A percentile compares a stretch with the other conserved stretches of the same genome.
Evolutionary conservation across 257 asterid species (phyloP).

Genomic region (Pogostemon cablin): DNA sequence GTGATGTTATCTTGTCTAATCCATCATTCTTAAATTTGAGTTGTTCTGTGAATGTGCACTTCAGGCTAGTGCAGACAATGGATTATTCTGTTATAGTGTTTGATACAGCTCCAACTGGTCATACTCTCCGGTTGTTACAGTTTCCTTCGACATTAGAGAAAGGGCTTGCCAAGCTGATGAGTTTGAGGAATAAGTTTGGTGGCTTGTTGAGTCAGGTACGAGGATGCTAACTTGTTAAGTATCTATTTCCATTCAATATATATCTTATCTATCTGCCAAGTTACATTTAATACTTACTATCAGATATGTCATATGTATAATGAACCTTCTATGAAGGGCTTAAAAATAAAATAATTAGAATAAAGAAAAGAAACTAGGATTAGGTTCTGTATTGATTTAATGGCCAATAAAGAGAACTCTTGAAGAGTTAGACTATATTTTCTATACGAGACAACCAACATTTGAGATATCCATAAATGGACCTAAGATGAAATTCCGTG

Average conservation of each 20-base stretch:
- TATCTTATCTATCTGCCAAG: not conserved
- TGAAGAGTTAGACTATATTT: conserved; percentile 15
- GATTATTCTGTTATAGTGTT: conserved; percentile 95
- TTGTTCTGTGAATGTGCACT: conserved; percentile 24
- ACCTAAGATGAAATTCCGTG: conserved; percentile 5
- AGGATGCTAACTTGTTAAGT: conserved; percentile 10
- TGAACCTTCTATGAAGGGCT: not conserved
- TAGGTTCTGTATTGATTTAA: conserved; percentile 7
- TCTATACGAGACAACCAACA: not conserved
- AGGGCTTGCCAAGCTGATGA: conserved; percentile 89
- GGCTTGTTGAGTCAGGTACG: conserved; percentile 88
- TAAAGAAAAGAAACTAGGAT: not conserved
- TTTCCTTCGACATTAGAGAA: conserved; percentile 94
- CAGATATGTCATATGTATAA: not conserved
- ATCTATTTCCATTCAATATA: conserved; percentile 7
- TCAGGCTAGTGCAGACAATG: conserved; percentile 97
- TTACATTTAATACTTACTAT: not conserved
- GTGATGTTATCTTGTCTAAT: not conserved
- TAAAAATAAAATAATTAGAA: too few relatives aligned
- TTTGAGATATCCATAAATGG: not conserved
- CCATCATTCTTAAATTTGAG: conserved; percentile 21
- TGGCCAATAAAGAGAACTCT: not conserved
- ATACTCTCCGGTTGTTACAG: conserved; percentile 93
- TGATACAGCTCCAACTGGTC: conserved; percentile 99
- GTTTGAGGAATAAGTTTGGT: conserved; percentile 89